Evolutionary conservation across 257 asterid species (phyloP), one percentile per base, ranked within the genome.

Genomic region (Nicotiana sylvestris): DNA sequence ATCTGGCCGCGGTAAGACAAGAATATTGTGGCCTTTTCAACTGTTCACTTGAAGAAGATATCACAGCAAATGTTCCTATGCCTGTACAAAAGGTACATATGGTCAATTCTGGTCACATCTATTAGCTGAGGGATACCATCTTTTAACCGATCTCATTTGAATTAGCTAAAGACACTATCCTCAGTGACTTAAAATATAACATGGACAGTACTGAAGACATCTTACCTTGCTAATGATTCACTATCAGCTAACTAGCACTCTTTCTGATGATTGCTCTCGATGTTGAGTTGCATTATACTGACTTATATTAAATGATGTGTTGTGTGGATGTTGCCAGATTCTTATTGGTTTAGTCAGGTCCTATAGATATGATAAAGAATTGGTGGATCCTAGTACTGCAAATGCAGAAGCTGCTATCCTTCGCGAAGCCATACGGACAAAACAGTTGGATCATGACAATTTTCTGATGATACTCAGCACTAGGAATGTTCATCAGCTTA

Each of bases 41-140:
- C 81, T 21, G 77, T 62, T 90, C 98, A 4, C 93, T 95, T 43
- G 97, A 93, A 86, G 98, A 93, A 87, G 97, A 94, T 81, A 92
- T 94, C 85, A 66, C 86, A 78, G 76, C 91, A 4, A 88, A 86
- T 62, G 89, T 90, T 76, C 51, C 97, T 53, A 88, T 78, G 84
- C 97, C 97, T 32, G 72, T 90, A 30, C 94, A 83, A 79, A 95
- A 91, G 97, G 98, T 92, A 86, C 43, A 6, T 49, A 74, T 51
- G 64, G 21, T 51, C 64, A 51, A 25, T 74, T 49, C 39, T 46
- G 27, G 15, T 25, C 77, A 37, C 2, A 68, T 37, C 17, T 68
- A 37, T 30, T 4, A 25, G 39, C 79, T 27, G 25, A 49, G 15
- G 27, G n/a, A 49, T 74, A 27, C 62, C 27, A 49, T 72, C 4